Conservation (phyloP, 2,329 filamentous ascomycete species). For the Nigrograna mackinnonii region DNA sequence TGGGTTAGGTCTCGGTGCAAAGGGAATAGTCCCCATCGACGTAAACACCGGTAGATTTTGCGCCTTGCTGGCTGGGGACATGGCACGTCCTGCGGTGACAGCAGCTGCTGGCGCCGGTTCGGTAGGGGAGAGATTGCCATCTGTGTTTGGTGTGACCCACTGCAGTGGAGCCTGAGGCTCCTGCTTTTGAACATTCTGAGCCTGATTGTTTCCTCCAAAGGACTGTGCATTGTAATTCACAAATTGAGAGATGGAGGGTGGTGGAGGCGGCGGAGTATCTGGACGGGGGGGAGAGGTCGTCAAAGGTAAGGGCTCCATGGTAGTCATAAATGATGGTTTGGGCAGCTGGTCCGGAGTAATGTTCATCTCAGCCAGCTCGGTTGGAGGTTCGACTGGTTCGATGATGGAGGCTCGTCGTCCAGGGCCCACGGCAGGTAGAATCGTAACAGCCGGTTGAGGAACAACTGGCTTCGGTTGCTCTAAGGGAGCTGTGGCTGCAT, state of each 20-base stretch:
- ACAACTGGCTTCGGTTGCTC: constrained; percentile 32
- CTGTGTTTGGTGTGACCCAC: constrained; percentile 36
- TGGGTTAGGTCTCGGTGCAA: constrained; percentile 27
- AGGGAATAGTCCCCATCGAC: constrained; percentile 41
- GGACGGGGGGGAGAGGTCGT: constrained; percentile 33
- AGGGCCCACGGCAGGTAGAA: constrained; percentile 2
- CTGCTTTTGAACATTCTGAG: neutral
- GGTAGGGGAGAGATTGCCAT: constrained; percentile 14
- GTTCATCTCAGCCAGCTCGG: constrained; percentile 30
- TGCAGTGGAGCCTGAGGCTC: constrained; percentile 27
- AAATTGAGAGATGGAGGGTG: constrained; percentile 34
- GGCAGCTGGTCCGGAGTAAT: constrained; percentile 39
- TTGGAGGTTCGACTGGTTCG: constrained; percentile 29
- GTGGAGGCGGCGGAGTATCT: constrained; percentile 42
- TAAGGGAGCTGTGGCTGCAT: constrained; percentile 21
- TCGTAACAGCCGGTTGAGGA: constrained; percentile 9
- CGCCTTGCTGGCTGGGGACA: constrained; percentile 39
- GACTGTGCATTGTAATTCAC: constrained; percentile 31
- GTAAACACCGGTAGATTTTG: constrained; percentile 53
- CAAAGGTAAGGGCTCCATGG: constrained; percentile 19
- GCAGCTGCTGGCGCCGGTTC: constrained; percentile 1
- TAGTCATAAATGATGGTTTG: constrained; percentile 31
- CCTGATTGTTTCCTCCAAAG: constrained; percentile 11
- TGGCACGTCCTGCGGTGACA: constrained; percentile 4
- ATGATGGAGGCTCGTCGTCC: constrained; percentile 18